These are phyloP conservation scores for Tuber calosporum DNA, from an alignment of 495 filamentous ascomycete species.

Conservation along the genomic window DNA sequence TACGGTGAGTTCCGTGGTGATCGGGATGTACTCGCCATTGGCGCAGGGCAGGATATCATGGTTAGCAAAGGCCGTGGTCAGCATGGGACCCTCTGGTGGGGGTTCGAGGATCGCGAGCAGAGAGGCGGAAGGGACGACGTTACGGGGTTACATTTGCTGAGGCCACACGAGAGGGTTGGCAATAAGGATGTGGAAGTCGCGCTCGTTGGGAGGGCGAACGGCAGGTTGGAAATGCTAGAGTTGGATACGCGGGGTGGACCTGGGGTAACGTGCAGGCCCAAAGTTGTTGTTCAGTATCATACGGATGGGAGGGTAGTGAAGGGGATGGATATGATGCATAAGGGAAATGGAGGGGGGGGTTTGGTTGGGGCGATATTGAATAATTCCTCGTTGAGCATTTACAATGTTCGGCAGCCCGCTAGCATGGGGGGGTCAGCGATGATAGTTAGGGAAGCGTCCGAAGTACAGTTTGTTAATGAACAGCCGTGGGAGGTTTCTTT, in stretches of 20 bases:
- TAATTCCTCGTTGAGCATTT: background rate
- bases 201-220: conserved; percentile 48
- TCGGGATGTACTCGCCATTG: conserved; percentile 54
- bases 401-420: background rate
- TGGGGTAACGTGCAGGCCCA: background rate
- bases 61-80: conserved; percentile 42
- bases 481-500: conserved; percentile 32
- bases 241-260: conserved; percentile 22
- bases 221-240: conserved; percentile 42
- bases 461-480: conserved; percentile 8
- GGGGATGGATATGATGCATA: background rate
- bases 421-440: background rate
- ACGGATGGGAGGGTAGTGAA: conserved; percentile 33
- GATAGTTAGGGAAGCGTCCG: background rate
- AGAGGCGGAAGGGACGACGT: conserved; percentile 59
- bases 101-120: conserved; percentile 50
- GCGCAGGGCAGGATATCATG: conserved; percentile 55
- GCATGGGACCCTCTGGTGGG: conserved; percentile 45
- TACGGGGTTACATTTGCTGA: conserved; percentile 52
- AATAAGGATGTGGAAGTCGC: conserved; percentile 42
- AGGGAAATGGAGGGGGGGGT: background rate
- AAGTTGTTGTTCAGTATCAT: conserved; percentile 29
- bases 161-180: conserved; percentile 43
- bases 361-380: background rate
- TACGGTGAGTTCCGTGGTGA: conserved; percentile 43